Evolutionary conservation across 2,329 filamentous ascomycete genomes (phyloP), one percentile per base, ranked within the genome.

Genomic region (Tolypocladium pustulatum): DNA sequence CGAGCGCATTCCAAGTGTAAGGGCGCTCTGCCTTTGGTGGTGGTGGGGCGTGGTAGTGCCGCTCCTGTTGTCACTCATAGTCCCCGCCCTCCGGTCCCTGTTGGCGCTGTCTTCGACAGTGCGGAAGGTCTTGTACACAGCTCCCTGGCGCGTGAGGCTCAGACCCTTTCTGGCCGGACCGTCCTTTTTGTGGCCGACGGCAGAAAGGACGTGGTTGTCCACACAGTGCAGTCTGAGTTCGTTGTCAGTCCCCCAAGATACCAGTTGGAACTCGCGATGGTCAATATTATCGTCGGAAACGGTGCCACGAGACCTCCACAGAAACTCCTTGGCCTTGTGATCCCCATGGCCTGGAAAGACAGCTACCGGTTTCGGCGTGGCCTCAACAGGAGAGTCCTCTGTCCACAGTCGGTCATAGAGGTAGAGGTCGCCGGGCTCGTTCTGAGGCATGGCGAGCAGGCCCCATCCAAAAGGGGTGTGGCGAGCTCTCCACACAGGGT

Each of bases 401-500:
- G 73, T 73, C 60, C 77, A 76, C 51, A 81, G 77, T 22, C 86
- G 81, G 65, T 93, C 89, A 70, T 95, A 97, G 2, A 97, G 79
- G 73, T 94, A 91, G 22, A 97, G 78, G 62, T 92, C 83, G 41
- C 89, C 90, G 38, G 92, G 91, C 57, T 90, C 90, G 64, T 90
- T 89, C 70, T 97, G 91, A 2, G 93, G 91, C 90, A 97, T 96
- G 34, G 90, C 91, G 57, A 97, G 75, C 22, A 97, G 75, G 5
- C 92, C 92, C 71, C 83, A 85, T 36, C 91, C 91, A 70, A 97
- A 97, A 0, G 92, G 92, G 0, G 92, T 95, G 68, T 97, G 91
- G 3, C 92, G 84, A 56, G 93, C 91, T 67, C 92, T 83, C 90
- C 91, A 96, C 27, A 96, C 88, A 0, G 92, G 93, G 67, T 92